Percentiles rank a stretch among this genome's conserved stretches.
phyloP scores from a whole-genome alignment of 2,329 filamentous ascomycete species.

The Decorospora gaudefroyi region DNA sequence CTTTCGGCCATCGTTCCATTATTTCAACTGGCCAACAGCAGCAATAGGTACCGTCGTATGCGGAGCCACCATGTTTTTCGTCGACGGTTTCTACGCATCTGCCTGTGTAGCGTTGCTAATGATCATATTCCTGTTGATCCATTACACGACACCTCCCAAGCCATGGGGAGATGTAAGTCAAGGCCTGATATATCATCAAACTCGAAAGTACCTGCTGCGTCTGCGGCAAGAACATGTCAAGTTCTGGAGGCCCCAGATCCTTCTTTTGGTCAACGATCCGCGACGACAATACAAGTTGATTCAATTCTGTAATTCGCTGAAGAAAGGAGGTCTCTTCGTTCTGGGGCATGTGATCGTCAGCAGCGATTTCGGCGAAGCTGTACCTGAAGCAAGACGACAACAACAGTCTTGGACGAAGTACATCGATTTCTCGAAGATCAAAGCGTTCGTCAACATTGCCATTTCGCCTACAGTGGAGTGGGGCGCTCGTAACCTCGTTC shows the following conservation, averaged over 20 bases:
- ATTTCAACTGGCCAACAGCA: constrained; percentile 86
- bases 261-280: constrained; percentile 81
- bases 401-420: constrained; percentile 84
- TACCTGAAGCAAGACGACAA: constrained; percentile 79
- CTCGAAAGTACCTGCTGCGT: constrained; percentile 83
- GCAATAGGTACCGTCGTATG: constrained; percentile 74
- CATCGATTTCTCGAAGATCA: constrained; percentile 83
- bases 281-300: constrained; percentile 81
- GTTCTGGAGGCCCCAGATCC: constrained; percentile 88
- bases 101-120: constrained; percentile 74
- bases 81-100: constrained; percentile 78
- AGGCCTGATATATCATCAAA: constrained; percentile 85
- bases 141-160: constrained; percentile 83
- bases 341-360: constrained; percentile 87
- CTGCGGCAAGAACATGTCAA: constrained; percentile 87
- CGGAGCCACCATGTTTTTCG: constrained; percentile 85
- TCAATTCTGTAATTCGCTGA: constrained; percentile 88
- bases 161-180: constrained; percentile 90
- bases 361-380: constrained; percentile 75
- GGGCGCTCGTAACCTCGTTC: constrained; percentile 80
- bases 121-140: constrained; percentile 80
- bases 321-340: constrained; percentile 84
- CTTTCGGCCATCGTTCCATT: constrained; percentile 84
- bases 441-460: constrained; percentile 85
- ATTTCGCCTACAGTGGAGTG: constrained; percentile 83